Conservation (phyloP, 148 eudicot species). For the Agrostemma githago region DNA sequence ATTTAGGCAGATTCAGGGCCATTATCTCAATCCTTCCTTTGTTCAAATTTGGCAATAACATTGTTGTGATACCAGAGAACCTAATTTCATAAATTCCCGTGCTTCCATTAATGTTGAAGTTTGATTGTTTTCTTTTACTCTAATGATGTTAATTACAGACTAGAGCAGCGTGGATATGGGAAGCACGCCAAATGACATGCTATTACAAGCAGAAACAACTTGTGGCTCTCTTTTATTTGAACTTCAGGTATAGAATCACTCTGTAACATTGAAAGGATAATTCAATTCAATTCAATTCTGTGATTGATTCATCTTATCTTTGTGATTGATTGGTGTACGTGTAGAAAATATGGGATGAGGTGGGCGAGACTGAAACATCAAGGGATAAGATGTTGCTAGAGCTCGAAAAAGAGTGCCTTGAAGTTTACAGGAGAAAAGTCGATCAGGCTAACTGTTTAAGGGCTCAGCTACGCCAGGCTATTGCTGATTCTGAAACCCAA, state of each 20-base stretch:
- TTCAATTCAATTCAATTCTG: not conserved
- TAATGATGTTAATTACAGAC: conserved; percentile 11
- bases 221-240: conserved; percentile 50
- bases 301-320: not conserved
- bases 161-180: conserved; percentile 24
- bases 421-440: conserved; percentile 57
- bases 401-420: conserved; percentile 58
- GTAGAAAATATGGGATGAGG: conserved; percentile 66
- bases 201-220: conserved; percentile 43
- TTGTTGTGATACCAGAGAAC: not conserved
- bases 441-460: conserved; percentile 55
- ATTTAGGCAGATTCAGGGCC: not conserved
- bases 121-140: not conserved
- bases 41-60: not conserved
- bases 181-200: conserved; percentile 29
- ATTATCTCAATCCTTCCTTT: no score
- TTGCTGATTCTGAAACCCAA: conserved; percentile 63
- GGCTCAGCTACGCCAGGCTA: conserved; percentile 57
- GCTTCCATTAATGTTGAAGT: not conserved
- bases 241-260: conserved; percentile 34
- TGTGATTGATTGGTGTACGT: conserved; percentile 7
- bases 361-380: conserved; percentile 48
- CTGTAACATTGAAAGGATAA: not conserved
- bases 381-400: conserved; percentile 54
- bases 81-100: not conserved